phyloP scores from a whole-genome alignment of 2,329 filamentous ascomycete species.

The Chaetomium sp. region DNA sequence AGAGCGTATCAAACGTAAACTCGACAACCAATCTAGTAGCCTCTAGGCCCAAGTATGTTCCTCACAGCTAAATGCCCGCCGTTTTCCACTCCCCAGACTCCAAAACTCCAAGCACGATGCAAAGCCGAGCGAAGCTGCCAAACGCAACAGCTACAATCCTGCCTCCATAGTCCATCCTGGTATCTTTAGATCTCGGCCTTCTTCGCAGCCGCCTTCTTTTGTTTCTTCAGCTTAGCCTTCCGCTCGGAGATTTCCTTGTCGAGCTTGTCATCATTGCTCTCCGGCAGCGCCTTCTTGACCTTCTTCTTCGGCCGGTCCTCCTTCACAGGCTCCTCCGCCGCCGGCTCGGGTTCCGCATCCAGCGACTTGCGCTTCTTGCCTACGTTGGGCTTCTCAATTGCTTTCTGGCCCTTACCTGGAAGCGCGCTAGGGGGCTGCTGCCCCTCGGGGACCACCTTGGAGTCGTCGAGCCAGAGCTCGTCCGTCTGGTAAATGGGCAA shows the following conservation, averaged over 20 bases:
- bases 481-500: constrained; percentile 94
- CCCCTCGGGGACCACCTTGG: constrained; percentile 66
- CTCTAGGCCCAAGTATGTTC: constrained; percentile 17
- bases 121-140: constrained; percentile 17
- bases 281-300: constrained; percentile 40
- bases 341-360: constrained; percentile 31
- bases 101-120: constrained; percentile 35
- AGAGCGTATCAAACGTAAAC: constrained; percentile 6
- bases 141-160: constrained; percentile 7
- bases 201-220: constrained; percentile 58
- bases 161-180: not conserved
- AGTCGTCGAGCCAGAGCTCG: constrained; percentile 84
- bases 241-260: constrained; percentile 62
- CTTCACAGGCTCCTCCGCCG: constrained; percentile 33
- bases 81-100: constrained; percentile 32
- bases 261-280: constrained; percentile 55
- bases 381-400: constrained; percentile 57
- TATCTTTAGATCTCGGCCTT: constrained; percentile 32
- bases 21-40: constrained; percentile 16
- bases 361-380: constrained; percentile 66
- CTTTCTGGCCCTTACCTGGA: constrained; percentile 37
- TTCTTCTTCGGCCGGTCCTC: constrained; percentile 46
- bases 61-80: constrained; percentile 21
- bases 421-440: constrained; percentile 53
- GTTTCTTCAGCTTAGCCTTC: constrained; percentile 60